These are phyloP conservation scores for Globisporangium radiosum DNA, from an alignment of 352 stramenopile species.

Conservation along the genomic window DNA sequence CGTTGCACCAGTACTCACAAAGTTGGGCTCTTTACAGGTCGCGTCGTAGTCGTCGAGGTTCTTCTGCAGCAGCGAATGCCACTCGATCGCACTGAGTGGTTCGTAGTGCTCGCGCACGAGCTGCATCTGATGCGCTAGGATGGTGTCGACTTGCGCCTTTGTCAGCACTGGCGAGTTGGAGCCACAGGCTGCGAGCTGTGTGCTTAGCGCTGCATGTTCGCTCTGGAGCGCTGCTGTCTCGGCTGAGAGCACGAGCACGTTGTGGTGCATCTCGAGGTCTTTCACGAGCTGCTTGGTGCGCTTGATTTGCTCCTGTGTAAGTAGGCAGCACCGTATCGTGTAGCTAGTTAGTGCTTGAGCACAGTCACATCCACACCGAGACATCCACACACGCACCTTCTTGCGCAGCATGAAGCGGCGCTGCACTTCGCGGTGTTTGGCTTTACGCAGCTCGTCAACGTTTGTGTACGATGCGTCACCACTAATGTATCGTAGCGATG, in stretches of 20 bases:
- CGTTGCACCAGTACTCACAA: constrained; percentile 16
- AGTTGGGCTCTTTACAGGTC: constrained; percentile 16
- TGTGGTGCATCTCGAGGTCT: constrained; percentile 22
- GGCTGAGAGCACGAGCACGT: constrained; percentile 15
- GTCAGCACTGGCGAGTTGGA: neutral
- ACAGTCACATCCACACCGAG: too few relatives aligned
- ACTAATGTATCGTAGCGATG: neutral
- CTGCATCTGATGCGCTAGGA: constrained; percentile 18
- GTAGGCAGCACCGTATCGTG: too few relatives aligned
- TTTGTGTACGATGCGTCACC: too few relatives aligned
- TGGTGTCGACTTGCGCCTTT: constrained; percentile 16
- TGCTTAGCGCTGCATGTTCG: constrained; percentile 18
- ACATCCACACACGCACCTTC: constrained; percentile 13
- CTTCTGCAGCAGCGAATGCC: constrained; percentile 16
- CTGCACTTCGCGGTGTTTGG: constrained; percentile 39
- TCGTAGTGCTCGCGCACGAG: constrained; percentile 8
- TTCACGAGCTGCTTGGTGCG: constrained; percentile 20
- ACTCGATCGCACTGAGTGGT: constrained; percentile 1
- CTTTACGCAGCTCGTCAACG: constrained; percentile 21
- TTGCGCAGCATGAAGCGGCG: constrained; percentile 39
- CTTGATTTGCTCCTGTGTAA: constrained; percentile 19
- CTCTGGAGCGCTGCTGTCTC: constrained; percentile 21
- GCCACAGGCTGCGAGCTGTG: constrained; percentile 3
- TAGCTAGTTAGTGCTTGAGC: too few relatives aligned
- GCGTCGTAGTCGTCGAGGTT: constrained; percentile 22